A percentile compares a stretch with the other conserved stretches of the same genome.
Conservation (phyloP, 2,329 filamentous ascomycete genomes). For the Cladosporium phlei region DNA sequence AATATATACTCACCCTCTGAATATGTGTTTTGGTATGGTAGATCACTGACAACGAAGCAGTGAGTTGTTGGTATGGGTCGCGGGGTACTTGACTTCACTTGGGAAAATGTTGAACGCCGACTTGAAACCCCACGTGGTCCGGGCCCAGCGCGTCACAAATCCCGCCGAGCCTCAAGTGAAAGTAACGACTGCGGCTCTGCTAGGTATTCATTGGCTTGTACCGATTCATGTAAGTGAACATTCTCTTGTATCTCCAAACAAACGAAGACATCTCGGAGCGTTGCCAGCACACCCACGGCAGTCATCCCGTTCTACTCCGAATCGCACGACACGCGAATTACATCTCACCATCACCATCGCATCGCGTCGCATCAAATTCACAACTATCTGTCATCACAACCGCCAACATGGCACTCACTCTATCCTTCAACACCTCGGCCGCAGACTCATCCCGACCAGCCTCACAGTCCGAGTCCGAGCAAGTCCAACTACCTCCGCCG, state of each 20-base stretch:
- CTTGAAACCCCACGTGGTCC: too few relatives aligned
- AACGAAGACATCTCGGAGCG: not conserved
- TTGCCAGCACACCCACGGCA: not conserved
- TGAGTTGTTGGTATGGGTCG: too few relatives aligned
- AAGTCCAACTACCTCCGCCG: slow-evolving; percentile 58
- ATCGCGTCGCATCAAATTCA: too few relatives aligned
- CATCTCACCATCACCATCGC: not conserved
- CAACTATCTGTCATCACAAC: too few relatives aligned
- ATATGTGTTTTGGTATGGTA: not conserved
- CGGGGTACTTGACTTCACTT: too few relatives aligned
- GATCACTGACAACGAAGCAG: too few relatives aligned
- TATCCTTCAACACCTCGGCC: slow-evolving; percentile 8
- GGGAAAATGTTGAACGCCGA: slow-evolving; percentile 15
- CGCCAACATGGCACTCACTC: not conserved
- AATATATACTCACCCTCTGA: not conserved
- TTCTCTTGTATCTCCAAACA: too few relatives aligned
- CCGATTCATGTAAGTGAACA: not conserved
- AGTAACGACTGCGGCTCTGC: too few relatives aligned
- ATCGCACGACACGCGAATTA: not conserved
- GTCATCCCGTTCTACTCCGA: not conserved
- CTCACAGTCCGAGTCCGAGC: slow-evolving; percentile 2
- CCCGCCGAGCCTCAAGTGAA: too few relatives aligned
- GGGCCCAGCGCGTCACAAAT: too few relatives aligned
- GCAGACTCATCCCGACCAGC: not conserved
- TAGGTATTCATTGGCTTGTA: not conserved